A percentile compares a stretch with the other conserved stretches of the same genome.
phyloP scores from a whole-genome alignment of 1,139 yeast genomes.

The Eremothecium gossypii region DNA sequence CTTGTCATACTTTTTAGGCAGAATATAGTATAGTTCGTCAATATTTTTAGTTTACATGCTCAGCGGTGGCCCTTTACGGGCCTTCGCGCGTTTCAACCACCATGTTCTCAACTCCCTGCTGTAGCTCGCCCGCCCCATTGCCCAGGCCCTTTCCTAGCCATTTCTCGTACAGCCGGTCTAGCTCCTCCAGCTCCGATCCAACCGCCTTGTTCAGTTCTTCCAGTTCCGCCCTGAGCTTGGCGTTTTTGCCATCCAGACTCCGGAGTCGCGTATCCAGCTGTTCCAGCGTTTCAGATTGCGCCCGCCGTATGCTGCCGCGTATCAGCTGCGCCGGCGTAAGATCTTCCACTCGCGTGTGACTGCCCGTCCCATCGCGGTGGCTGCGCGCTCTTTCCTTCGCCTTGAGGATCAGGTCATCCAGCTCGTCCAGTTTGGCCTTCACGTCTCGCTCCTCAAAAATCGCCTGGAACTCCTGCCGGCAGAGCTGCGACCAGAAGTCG shows the following conservation, averaged over 20 bases:
- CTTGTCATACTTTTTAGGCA: neutral
- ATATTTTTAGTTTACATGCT: neutral
- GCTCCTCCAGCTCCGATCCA: conserved; percentile 20
- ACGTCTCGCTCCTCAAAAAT: conserved; percentile 58
- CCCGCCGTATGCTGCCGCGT: conserved; percentile 28
- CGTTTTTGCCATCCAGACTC: conserved; percentile 23
- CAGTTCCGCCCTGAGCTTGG: conserved; percentile 22
- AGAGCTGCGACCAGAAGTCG: conserved; percentile 50
- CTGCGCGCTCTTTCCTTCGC: conserved; percentile 36
- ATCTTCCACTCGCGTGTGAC: conserved; percentile 22
- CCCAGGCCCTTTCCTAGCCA: conserved; percentile 20
- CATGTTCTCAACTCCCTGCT: conserved; percentile 24
- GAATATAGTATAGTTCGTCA: neutral
- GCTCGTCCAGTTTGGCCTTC: conserved; percentile 45
- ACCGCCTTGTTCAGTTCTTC: conserved; percentile 23
- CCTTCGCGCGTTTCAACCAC: conserved; percentile 17
- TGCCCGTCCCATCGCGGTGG: conserved; percentile 5
- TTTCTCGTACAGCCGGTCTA: conserved; percentile 19
- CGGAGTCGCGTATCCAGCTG: conserved; percentile 26
- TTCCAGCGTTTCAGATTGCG: conserved; percentile 25
- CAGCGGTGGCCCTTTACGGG: neutral
- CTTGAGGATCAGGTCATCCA: conserved; percentile 54
- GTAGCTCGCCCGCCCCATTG: conserved; percentile 18
- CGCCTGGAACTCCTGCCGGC: conserved; percentile 54
- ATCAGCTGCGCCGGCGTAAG: conserved; percentile 31